Conservation (phyloP, 176 grass and related monocot genomes). For the Oryza glaberrima region DNA sequence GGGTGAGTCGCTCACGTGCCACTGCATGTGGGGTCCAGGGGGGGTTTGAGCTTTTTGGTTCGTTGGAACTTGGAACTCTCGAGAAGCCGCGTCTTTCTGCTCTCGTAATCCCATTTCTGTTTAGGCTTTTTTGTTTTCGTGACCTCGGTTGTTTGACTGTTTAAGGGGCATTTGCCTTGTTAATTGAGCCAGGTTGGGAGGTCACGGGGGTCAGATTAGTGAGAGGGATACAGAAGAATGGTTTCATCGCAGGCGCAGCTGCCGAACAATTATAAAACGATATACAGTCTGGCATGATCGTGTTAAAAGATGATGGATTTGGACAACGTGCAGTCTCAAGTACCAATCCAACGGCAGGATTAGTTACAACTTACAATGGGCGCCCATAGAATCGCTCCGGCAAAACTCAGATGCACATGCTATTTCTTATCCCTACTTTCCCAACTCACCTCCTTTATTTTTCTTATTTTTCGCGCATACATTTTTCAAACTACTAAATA, state of each 20-base stretch:
- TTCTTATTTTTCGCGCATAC: too few species aligned
- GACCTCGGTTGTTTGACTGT: not conserved
- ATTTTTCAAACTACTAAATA: too few species aligned
- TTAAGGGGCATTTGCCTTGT: not conserved
- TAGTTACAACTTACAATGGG: not conserved
- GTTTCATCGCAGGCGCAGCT: not conserved
- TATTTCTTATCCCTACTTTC: too few species aligned
- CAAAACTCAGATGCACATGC: too few species aligned
- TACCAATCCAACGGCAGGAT: not conserved
- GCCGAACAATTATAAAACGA: not conserved
- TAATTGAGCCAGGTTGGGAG: not conserved
- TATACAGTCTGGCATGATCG: not conserved
- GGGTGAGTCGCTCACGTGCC: not conserved
- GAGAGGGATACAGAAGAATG: too few species aligned
- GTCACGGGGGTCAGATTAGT: not conserved
- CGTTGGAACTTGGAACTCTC: not conserved
- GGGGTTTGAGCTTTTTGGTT: not conserved
- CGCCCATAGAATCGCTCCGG: not conserved
- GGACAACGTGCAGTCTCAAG: not conserved
- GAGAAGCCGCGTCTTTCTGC: not conserved
- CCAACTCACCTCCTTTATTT: too few species aligned
- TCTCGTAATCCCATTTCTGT: not conserved
- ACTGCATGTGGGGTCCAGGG: not conserved
- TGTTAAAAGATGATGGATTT: not conserved
- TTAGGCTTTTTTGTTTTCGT: not conserved